A percentile compares a stretch with the other conserved stretches of the same genome.
phyloP scores from a whole-genome alignment of 352 stramenopile species.

The Thraustochytrium aureum region DNA sequence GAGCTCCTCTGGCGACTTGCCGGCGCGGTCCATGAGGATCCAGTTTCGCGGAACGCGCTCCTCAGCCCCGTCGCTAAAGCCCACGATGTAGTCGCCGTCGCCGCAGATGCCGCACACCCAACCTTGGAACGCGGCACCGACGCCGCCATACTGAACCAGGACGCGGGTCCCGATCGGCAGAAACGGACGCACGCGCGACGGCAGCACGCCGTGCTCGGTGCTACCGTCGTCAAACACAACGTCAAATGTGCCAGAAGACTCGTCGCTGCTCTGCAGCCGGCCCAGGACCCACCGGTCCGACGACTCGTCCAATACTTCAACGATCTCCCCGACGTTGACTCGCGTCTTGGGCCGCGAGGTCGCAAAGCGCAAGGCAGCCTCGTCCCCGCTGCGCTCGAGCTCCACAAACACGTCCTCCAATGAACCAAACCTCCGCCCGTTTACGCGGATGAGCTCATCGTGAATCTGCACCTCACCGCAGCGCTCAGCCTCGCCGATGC shows the following conservation, averaged over 20 bases:
- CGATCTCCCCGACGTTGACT: slow-evolving; percentile 10
- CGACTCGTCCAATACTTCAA: slow-evolving; percentile 16
- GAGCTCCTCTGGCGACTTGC: background rate
- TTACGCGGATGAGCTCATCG: background rate
- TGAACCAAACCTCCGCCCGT: background rate
- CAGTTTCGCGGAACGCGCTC: slow-evolving; percentile 36
- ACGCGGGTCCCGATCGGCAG: slow-evolving; percentile 32
- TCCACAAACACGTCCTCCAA: background rate
- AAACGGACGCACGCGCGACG: slow-evolving; percentile 1
- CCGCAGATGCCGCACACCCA: slow-evolving; percentile 4
- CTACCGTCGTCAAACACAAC: slow-evolving; percentile 34
- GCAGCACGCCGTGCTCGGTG: background rate
- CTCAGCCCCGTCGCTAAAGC: slow-evolving; percentile 42
- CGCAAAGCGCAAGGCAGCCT: background rate
- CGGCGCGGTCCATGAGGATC: background rate
- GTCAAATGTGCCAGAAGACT: background rate
- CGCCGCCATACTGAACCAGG: slow-evolving; percentile 32
- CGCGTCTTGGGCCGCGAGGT: background rate
- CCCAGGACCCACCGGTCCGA: slow-evolving; percentile 31
- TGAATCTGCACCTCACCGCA: background rate
- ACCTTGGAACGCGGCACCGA: slow-evolving; percentile 42
- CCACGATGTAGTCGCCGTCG: slow-evolving; percentile 48
- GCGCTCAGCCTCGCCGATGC: background rate
- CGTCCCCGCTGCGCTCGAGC: background rate
- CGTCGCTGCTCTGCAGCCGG: background rate